Evolutionary conservation across 2,329 filamentous ascomycete species (phyloP).

Genomic region (Aquanectria penicillioides): DNA sequence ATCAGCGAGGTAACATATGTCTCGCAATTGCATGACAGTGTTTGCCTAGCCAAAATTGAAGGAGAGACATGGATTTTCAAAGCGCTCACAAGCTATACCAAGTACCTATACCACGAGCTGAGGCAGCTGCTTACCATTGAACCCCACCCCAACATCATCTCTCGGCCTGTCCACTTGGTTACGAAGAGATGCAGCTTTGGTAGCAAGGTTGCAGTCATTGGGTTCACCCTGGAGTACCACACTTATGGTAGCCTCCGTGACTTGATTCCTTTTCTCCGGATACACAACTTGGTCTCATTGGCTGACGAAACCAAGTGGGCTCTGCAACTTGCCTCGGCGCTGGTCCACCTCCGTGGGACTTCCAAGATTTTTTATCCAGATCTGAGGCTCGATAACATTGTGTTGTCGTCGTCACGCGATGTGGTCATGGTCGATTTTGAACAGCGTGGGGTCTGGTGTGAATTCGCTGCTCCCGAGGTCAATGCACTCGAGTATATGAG

Average conservation of each 20-base stretch:
- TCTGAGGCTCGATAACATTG: conserved; percentile 68
- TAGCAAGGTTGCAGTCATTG: conserved; percentile 63
- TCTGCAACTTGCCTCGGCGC: conserved; percentile 60
- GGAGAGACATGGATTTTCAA: conserved; percentile 64
- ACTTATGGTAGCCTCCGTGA: conserved; percentile 65
- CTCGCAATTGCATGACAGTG: conserved; percentile 67
- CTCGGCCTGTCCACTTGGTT: conserved; percentile 62
- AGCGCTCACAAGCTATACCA: conserved; percentile 64
- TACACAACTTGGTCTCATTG: conserved; percentile 55
- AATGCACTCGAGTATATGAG: conserved; percentile 68
- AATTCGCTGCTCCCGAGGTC: conserved; percentile 69
- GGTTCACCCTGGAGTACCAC: conserved; percentile 67
- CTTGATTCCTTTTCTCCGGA: conserved; percentile 60
- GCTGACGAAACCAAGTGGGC: conserved; percentile 64
- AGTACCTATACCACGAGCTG: conserved; percentile 71
- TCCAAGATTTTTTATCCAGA: conserved; percentile 65
- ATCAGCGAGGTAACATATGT: conserved; percentile 61
- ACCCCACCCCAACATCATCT: conserved; percentile 63
- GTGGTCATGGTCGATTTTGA: conserved; percentile 70
- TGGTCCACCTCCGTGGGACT: conserved; percentile 59
- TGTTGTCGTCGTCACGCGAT: conserved; percentile 58
- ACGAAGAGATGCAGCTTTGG: conserved; percentile 67
- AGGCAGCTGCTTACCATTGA: conserved; percentile 62
- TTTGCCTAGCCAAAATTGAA: conserved; percentile 61
- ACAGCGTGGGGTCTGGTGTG: conserved; percentile 70